phyloP scores from a whole-genome alignment of 805 yeast species.

The Spathaspora girioi region DNA sequence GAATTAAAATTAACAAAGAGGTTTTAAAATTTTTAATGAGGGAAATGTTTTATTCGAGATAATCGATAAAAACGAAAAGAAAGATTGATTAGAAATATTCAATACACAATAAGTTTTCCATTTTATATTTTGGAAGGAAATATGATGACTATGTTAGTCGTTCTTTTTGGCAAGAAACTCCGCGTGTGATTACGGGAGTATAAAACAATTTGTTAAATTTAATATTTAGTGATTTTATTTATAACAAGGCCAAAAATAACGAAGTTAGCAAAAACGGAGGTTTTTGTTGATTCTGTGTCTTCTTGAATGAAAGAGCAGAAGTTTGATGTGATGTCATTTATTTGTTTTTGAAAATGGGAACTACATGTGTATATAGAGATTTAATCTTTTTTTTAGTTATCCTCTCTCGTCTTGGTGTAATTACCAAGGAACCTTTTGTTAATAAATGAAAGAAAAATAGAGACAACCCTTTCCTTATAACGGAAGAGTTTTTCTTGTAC shows the following conservation, averaged over 20 bases:
- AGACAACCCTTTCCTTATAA: background rate
- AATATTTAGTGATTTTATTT: no score
- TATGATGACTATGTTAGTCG: background rate
- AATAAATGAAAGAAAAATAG: conserved; percentile 3
- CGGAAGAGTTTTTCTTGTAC: background rate
- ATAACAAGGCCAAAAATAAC: background rate
- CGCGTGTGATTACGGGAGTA: background rate
- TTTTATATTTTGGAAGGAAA: background rate
- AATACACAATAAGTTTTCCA: background rate
- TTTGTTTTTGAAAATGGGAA: background rate
- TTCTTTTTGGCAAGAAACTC: background rate
- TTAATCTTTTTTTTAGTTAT: background rate
- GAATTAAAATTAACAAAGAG: background rate
- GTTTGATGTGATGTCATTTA: background rate
- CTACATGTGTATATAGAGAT: conserved; percentile 6
- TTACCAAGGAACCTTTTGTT: conserved; percentile 1
- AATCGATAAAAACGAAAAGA: background rate
- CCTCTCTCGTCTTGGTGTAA: background rate
- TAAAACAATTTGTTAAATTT: background rate
- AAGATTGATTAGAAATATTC: background rate
- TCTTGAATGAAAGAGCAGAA: background rate
- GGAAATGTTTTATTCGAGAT: background rate
- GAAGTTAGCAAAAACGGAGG: background rate
- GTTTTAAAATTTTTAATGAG: background rate
- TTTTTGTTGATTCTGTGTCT: background rate